Evolutionary conservation across 768 basidiomycete genomes (phyloP).

Genomic region (Trametes maxima): DNA sequence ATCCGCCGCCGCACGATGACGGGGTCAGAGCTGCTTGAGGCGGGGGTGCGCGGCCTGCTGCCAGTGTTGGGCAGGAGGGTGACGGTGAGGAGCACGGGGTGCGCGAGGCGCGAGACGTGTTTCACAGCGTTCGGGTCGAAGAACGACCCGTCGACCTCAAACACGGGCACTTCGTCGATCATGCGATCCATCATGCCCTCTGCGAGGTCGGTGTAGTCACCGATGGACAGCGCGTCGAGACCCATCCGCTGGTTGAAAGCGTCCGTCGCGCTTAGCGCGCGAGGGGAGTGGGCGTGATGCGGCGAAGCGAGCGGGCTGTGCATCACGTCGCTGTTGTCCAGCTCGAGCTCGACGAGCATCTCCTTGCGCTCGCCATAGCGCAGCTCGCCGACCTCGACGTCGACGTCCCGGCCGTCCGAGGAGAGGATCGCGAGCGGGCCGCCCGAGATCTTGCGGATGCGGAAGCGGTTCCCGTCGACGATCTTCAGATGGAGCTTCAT

Average conservation of each 20-base stretch:
- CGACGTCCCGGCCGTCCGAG: slow-evolving; percentile 92
- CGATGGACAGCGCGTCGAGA: slow-evolving; percentile 71
- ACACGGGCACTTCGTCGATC: slow-evolving; percentile 97
- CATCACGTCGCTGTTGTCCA: slow-evolving; percentile 70
- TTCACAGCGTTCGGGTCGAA: slow-evolving; percentile 87
- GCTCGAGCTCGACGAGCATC: slow-evolving; percentile 95
- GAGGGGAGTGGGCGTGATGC: slow-evolving; percentile 24
- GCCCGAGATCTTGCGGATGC: slow-evolving; percentile 92
- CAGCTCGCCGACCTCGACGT: slow-evolving; percentile 92
- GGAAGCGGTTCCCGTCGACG: slow-evolving; percentile 87
- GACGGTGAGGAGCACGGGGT: slow-evolving; percentile 93
- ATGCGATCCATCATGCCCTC: slow-evolving; percentile 95
- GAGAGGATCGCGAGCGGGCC: slow-evolving; percentile 85
- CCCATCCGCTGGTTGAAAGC: slow-evolving; percentile 88
- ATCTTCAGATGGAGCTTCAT: slow-evolving; percentile 97
- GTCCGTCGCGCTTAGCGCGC: slow-evolving; percentile 77
- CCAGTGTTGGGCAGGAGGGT: slow-evolving; percentile 70
- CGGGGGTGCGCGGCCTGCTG: slow-evolving; percentile 42
- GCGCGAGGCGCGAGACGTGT: slow-evolving; percentile 84
- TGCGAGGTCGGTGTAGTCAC: slow-evolving; percentile 71
- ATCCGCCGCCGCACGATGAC: slow-evolving; percentile 91
- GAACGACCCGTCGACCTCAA: slow-evolving; percentile 95
- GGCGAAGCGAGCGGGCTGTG: slow-evolving; percentile 16
- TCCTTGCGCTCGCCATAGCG: slow-evolving; percentile 97
- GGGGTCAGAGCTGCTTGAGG: slow-evolving; percentile 65